These are phyloP conservation scores for Penicillium pancosmium DNA, from an alignment of 495 filamentous ascomycete species.

Conservation along the genomic window DNA sequence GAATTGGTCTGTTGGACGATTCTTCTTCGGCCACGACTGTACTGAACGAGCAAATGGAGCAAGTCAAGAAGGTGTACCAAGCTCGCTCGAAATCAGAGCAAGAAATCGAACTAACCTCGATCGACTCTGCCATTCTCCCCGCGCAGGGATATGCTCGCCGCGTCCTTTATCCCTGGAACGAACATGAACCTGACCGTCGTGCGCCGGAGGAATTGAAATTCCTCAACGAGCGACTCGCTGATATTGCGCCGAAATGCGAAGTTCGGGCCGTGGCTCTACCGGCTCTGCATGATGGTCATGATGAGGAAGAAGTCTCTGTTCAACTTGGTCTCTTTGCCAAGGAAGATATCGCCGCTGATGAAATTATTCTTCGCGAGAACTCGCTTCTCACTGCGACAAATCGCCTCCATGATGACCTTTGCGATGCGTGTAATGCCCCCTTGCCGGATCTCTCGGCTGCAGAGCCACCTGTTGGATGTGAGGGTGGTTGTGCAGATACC, in stretches of 20 bases:
- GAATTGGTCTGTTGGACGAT: slow-evolving; percentile 26
- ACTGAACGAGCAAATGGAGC: slow-evolving; percentile 33
- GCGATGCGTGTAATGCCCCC: slow-evolving; percentile 80
- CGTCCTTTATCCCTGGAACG: slow-evolving; percentile 94
- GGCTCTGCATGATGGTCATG: slow-evolving; percentile 54
- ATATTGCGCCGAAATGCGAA: slow-evolving; percentile 68
- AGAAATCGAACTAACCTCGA: slow-evolving; percentile 30
- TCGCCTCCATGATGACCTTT: slow-evolving; percentile 75
- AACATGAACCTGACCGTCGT: slow-evolving; percentile 83
- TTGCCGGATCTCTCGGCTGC: slow-evolving; percentile 62
- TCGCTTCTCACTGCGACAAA: slow-evolving; percentile 83
- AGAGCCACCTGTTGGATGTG: slow-evolving; percentile 59
- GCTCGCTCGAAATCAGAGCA: slow-evolving; percentile 38
- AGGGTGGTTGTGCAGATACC: slow-evolving; percentile 71
- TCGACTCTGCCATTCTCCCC: slow-evolving; percentile 57
- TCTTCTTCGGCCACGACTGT: slow-evolving; percentile 6
- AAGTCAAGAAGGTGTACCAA: slow-evolving; percentile 30
- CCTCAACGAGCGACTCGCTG: slow-evolving; percentile 66
- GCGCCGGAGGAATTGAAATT: slow-evolving; percentile 64
- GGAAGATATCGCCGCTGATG: slow-evolving; percentile 73
- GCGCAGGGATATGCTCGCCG: slow-evolving; percentile 78
- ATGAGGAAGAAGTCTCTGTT: slow-evolving; percentile 44
- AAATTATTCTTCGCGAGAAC: slow-evolving; percentile 76
- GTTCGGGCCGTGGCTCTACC: slow-evolving; percentile 75
- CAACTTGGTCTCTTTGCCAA: slow-evolving; percentile 91